Evolutionary conservation across 257 asterid genomes (phyloP).

Genomic region (Misopates orontium): DNA sequence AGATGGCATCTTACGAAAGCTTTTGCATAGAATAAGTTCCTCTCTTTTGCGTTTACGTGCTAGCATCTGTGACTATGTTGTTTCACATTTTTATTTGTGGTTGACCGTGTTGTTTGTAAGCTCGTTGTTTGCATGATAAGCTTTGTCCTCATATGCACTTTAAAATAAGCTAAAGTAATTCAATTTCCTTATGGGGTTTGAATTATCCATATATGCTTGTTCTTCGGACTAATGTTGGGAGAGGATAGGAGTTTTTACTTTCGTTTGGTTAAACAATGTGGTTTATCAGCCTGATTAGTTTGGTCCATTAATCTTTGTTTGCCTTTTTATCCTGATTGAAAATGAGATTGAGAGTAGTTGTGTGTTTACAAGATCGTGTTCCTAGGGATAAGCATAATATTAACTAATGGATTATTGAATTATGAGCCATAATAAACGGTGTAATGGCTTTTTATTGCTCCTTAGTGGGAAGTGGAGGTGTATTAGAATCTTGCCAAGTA

Average conservation of each 20-base stretch:
- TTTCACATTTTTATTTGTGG: neutral
- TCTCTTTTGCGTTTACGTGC: neutral
- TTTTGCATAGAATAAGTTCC: slow-evolving; percentile 26
- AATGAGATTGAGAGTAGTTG: too few relatives aligned
- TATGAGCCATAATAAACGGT: neutral
- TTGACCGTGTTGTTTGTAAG: neutral
- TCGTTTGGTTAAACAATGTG: neutral
- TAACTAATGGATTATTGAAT: too few relatives aligned
- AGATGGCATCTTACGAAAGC: slow-evolving; percentile 2
- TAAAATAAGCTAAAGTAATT: neutral
- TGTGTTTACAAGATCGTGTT: too few relatives aligned
- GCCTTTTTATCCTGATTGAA: neutral
- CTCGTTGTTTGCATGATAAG: too few relatives aligned
- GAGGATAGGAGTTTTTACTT: neutral
- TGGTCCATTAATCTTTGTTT: neutral
- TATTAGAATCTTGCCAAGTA: too few relatives aligned
- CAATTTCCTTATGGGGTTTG: neutral
- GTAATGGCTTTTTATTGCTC: neutral
- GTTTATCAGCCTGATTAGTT: neutral
- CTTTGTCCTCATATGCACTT: too few relatives aligned
- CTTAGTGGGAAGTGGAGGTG: too few relatives aligned
- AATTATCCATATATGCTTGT: neutral
- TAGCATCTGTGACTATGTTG: neutral
- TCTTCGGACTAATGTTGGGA: neutral
- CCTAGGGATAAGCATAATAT: neutral